Evolutionary conservation across 352 stramenopile species (phyloP).

Genomic region (Globisporangium radiosum): DNA sequence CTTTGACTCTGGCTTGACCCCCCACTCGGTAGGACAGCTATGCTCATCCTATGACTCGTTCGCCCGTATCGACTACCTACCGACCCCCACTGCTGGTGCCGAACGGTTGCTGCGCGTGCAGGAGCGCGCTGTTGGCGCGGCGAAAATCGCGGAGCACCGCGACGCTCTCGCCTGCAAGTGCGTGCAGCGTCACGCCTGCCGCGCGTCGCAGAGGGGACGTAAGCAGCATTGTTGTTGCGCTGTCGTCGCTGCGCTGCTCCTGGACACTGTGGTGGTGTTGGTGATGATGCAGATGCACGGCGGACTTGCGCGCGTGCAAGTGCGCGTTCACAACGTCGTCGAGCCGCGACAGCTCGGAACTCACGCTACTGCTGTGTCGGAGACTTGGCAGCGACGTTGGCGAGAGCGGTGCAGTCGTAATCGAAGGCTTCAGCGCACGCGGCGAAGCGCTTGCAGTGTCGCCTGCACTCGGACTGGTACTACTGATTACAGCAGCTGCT

Average conservation of each 20-base stretch:
- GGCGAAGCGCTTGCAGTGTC: conserved; percentile 2
- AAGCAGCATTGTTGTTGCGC: background rate
- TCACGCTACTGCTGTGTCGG: background rate
- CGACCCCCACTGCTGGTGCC: background rate
- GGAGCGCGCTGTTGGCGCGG: conserved; percentile 25
- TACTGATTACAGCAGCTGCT: background rate
- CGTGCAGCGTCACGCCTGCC: conserved; percentile 2
- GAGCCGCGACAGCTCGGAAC: conserved; percentile 15
- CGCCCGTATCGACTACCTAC: too few species aligned
- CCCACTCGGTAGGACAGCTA: too few species aligned
- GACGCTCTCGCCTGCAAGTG: conserved; percentile 18
- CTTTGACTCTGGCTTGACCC: background rate
- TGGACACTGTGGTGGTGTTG: conserved; percentile 6
- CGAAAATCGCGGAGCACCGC: conserved; percentile 47
- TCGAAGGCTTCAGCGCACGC: conserved; percentile 20
- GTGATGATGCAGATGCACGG: conserved; percentile 2
- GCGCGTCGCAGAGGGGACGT: background rate
- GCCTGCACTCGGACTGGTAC: background rate
- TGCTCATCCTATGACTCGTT: too few species aligned
- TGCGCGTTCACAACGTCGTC: conserved; percentile 37
- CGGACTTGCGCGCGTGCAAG: conserved; percentile 29
- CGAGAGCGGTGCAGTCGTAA: conserved; percentile 5
- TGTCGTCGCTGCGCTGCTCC: background rate
- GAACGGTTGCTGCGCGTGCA: conserved; percentile 31
- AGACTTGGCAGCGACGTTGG: background rate